phyloP scores from a whole-genome alignment of 2,329 filamentous ascomycete genomes.

The Cordyceps militaris region DNA sequence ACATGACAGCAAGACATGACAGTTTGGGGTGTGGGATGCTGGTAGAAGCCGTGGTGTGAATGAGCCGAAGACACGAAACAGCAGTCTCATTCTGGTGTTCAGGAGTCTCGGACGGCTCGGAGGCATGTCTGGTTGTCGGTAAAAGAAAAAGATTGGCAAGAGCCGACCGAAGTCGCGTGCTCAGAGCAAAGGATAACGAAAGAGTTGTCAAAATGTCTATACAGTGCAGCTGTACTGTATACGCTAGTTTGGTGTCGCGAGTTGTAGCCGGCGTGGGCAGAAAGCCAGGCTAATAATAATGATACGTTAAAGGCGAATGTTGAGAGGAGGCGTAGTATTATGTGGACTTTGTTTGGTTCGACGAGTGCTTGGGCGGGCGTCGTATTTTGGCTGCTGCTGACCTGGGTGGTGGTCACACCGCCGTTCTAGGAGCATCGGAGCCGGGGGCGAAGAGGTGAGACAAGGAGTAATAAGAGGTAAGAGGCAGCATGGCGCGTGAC shows the following conservation, averaged over 20 bases:
- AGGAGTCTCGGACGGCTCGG: conserved; percentile 10
- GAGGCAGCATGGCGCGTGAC: background rate
- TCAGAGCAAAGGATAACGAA: conserved; percentile 9
- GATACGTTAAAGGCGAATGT: background rate
- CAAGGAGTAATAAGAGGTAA: background rate
- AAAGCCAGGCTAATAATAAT: background rate
- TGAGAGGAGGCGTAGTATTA: conserved; percentile 10
- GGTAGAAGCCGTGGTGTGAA: background rate
- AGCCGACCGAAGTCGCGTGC: conserved; percentile 11
- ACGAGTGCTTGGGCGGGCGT: background rate
- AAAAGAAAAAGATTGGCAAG: background rate
- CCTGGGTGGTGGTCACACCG: conserved; percentile 2
- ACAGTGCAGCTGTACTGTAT: conserved; percentile 11
- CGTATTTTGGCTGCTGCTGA: conserved; percentile 4
- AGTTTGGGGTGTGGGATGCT: background rate
- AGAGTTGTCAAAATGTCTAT: background rate
- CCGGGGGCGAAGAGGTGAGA: background rate
- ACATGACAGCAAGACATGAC: background rate
- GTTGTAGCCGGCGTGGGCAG: background rate
- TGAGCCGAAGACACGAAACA: background rate
- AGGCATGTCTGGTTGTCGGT: conserved; percentile 8
- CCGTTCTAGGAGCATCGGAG: background rate
- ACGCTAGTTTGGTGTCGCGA: conserved; percentile 1
- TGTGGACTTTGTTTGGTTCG: background rate
- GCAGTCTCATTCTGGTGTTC: background rate